Percentiles rank a stretch among this genome's conserved stretches.
These are phyloP conservation scores for Solanum chiquidenum DNA, from an alignment of 257 asterid species.

Conservation along the genomic window DNA sequence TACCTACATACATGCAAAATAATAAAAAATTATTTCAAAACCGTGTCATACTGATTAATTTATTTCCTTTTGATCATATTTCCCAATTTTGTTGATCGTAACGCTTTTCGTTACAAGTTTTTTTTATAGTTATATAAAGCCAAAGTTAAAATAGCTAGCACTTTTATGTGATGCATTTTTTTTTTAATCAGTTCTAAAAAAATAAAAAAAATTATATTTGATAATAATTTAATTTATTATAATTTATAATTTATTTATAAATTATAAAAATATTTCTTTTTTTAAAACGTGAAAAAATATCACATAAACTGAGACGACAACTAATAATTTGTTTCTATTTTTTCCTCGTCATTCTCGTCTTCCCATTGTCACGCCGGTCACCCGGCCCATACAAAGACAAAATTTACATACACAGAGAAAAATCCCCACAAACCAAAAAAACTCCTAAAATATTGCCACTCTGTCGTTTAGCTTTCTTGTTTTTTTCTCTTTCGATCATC, in stretches of 20 bases:
- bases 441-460: neutral
- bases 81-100: neutral
- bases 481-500: neutral
- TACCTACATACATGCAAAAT: neutral
- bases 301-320: neutral
- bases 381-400: neutral
- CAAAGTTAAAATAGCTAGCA: neutral
- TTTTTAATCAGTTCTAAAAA: no score
- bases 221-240: no score
- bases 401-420: neutral
- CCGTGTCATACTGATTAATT: neutral
- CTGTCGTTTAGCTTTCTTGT: neutral
- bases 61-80: neutral
- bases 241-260: no score
- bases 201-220: no score
- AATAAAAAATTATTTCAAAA: neutral
- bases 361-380: conserved; percentile 11
- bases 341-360: conserved; percentile 12
- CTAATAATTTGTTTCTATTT: neutral
- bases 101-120: neutral
- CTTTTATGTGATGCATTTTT: neutral
- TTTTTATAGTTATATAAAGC: neutral
- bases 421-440: neutral
- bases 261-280: no score
- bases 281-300: no score